These are phyloP conservation scores for Setaria italica DNA, from an alignment of 202 grass and related monocot species.

Conservation along the genomic window DNA sequence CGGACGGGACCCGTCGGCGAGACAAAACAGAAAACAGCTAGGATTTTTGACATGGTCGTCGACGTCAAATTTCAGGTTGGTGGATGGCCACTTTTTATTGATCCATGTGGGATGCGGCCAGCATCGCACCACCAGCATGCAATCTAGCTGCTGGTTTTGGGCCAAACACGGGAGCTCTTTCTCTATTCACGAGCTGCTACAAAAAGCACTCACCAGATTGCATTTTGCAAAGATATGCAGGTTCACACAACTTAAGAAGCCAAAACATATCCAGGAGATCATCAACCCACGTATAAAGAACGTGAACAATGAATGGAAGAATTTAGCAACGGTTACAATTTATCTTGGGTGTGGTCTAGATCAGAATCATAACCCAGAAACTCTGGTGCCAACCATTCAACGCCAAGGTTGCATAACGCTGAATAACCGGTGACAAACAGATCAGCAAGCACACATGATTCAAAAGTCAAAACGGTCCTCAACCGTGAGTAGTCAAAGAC, in stretches of 20 bases:
- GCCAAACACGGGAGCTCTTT: conserved; percentile 36
- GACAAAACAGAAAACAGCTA: conserved; percentile 54
- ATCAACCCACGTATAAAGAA: neutral
- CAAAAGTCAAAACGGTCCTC: neutral
- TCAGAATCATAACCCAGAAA: neutral
- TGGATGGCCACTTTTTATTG: conserved; percentile 38
- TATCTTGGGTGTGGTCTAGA: neutral
- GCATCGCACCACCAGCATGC: conserved; percentile 13
- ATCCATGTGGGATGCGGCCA: conserved; percentile 48
- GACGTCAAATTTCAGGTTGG: conserved; percentile 43
- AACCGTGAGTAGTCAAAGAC: neutral
- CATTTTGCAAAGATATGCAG: neutral
- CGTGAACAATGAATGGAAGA: neutral
- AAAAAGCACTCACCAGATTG: neutral
- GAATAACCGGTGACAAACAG: neutral
- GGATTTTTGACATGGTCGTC: conserved; percentile 47
- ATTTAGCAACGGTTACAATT: neutral
- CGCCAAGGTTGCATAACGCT: neutral
- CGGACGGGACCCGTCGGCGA: neutral
- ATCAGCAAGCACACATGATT: neutral
- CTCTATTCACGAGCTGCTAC: neutral
- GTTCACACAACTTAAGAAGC: neutral
- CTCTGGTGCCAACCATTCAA: neutral
- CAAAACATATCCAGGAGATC: neutral
- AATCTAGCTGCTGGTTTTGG: conserved; percentile 32